Conservation (phyloP, 2,329 filamentous ascomycete genomes). For the Aureobasidium sp. region DNA sequence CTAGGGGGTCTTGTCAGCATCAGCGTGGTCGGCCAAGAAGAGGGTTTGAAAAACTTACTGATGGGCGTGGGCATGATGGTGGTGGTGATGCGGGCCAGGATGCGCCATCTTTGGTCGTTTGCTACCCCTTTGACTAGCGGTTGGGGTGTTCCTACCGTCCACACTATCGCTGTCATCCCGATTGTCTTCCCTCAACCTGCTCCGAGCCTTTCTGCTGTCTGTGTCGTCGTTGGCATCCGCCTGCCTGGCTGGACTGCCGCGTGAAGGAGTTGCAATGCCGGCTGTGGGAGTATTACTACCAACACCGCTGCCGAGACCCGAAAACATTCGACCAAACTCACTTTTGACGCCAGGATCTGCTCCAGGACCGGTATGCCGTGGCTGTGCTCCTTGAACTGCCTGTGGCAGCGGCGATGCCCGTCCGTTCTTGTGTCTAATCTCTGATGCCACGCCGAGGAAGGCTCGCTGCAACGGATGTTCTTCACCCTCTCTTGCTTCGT, state of each 20-base stretch:
- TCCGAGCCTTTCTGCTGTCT: constrained; percentile 5
- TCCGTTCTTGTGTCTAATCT: constrained; percentile 72
- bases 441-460: constrained; percentile 61
- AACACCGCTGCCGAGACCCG: constrained; percentile 71
- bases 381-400: constrained; percentile 85
- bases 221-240: constrained; percentile 22
- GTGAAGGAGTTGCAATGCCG: constrained; percentile 44
- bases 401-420: constrained; percentile 83
- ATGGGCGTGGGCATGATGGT: constrained; percentile 23
- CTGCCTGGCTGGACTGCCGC: constrained; percentile 24
- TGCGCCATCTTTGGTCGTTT: constrained; percentile 50
- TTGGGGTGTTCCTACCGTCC: constrained; percentile 27
- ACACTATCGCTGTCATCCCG: constrained; percentile 28
- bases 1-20: constrained; percentile 1
- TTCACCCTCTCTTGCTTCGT: constrained; percentile 11
- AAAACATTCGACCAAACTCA: constrained; percentile 91
- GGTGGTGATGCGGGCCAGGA: constrained; percentile 47
- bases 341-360: constrained; percentile 87
- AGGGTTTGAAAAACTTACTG: neutral
- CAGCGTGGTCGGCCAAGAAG: neutral
- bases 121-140: constrained; percentile 47
- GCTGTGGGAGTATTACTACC: constrained; percentile 42
- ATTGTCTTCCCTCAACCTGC: constrained; percentile 5
- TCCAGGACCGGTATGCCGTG: constrained; percentile 65
- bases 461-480: constrained; percentile 40